Evolutionary conservation across 2,329 filamentous ascomycete genomes (phyloP).

Genomic region (Curvularia spicifera): DNA sequence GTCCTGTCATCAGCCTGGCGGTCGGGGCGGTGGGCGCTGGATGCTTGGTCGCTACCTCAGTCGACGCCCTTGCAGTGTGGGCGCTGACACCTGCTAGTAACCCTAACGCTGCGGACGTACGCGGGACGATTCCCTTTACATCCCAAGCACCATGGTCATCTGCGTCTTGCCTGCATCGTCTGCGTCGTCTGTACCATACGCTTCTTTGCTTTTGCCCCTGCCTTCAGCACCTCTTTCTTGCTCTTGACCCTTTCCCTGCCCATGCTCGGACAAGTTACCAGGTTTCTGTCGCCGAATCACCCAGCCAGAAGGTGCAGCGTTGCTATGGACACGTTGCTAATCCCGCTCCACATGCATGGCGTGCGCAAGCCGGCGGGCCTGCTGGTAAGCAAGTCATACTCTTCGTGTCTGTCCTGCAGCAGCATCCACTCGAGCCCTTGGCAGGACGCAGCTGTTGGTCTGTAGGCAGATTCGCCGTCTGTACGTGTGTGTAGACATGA

Average conservation of each 20-base stretch:
- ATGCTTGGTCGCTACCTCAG: neutral
- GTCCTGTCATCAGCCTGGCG: neutral
- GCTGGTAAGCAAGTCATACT: neutral
- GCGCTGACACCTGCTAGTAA: constrained; percentile 14
- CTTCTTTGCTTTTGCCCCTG: neutral
- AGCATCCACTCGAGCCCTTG: neutral
- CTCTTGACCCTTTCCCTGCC: neutral
- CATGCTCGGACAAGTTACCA: neutral
- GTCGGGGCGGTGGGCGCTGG: neutral
- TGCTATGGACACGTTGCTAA: constrained; percentile 14
- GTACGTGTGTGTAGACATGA: neutral
- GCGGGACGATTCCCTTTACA: constrained; percentile 16
- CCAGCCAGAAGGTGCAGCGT: neutral
- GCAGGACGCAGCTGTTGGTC: neutral
- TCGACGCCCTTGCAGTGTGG: constrained; percentile 4
- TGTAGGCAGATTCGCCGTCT: neutral
- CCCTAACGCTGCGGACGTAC: constrained; percentile 14
- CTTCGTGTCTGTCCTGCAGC: neutral
- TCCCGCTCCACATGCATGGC: constrained; percentile 6
- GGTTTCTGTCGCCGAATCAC: neutral
- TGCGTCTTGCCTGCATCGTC: constrained; percentile 16
- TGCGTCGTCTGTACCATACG: constrained; percentile 20
- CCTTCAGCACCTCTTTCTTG: neutral
- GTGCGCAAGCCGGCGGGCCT: neutral
- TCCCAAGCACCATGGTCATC: constrained; percentile 21